These are phyloP conservation scores for Fraxinus excelsior DNA, from an alignment of 257 asterid genomes.

Conservation along the genomic window DNA sequence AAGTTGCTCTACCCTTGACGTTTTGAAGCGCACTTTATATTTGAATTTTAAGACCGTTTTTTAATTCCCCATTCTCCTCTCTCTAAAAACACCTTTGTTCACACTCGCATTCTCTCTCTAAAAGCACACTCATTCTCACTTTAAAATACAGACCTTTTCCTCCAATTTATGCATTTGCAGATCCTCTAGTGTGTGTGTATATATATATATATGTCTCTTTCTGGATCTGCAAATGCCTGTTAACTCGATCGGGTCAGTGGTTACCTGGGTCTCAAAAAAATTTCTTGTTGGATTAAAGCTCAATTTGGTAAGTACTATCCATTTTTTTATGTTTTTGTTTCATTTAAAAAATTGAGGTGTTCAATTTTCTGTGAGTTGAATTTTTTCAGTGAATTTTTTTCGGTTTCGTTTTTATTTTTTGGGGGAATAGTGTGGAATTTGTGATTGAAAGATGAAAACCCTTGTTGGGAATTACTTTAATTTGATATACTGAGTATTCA, in stretches of 20 bases:
- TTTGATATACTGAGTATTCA: neutral
- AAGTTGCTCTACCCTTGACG: neutral
- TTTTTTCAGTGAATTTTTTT: neutral
- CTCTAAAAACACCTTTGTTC: neutral
- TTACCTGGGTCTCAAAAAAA: conserved; percentile 5
- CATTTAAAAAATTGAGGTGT: neutral
- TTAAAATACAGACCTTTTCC: neutral
- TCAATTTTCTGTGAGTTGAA: neutral
- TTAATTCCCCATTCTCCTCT: neutral
- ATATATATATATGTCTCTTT: neutral
- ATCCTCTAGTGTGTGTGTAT: conserved; percentile 13
- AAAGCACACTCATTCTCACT: neutral
- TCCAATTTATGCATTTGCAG: conserved; percentile 12
- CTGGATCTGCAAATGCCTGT: conserved; percentile 35
- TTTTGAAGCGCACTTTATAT: neutral
- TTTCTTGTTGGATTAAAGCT: conserved; percentile 23
- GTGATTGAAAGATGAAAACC: neutral
- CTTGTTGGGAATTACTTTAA: neutral
- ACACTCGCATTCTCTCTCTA: neutral
- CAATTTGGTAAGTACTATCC: neutral
- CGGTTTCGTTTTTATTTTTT: neutral
- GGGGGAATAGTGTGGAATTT: neutral
- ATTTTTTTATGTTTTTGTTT: neutral
- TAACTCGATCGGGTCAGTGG: conserved; percentile 30
- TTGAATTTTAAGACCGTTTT: neutral